Conservation (phyloP, 2,329 filamentous ascomycete genomes). For the Fusarium miscanthi region DNA sequence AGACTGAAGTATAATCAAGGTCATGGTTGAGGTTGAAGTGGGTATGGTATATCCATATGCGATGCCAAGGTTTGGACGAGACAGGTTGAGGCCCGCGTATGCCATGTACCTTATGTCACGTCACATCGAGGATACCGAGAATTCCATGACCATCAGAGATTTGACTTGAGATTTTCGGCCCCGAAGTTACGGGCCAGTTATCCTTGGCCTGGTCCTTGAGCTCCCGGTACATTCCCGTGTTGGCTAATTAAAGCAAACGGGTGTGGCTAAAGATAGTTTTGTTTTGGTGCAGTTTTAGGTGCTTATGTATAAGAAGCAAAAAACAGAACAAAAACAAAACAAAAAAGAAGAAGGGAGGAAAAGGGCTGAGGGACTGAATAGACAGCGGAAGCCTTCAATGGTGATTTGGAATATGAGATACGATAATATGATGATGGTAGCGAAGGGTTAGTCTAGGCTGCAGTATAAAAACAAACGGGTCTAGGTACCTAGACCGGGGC, state of each 20-base stretch:
- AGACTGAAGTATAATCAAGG: not conserved
- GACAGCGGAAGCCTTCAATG: not conserved
- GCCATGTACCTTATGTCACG: not conserved
- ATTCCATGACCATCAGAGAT: not conserved
- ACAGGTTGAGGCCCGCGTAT: constrained; percentile 7
- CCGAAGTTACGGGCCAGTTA: constrained; percentile 14
- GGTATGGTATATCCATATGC: not conserved
- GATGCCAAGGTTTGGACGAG: not conserved
- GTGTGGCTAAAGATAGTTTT: constrained; percentile 21
- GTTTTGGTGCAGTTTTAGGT: not conserved
- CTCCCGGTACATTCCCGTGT: not conserved
- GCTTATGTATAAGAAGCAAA: not conserved
- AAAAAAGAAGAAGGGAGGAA: not conserved
- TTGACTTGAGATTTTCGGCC: constrained; percentile 3
- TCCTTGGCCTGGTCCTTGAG: not conserved
- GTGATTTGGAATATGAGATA: not conserved
- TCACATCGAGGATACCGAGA: not conserved
- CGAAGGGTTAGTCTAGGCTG: not conserved
- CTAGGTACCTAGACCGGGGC: constrained; percentile 6
- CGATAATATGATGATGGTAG: not conserved
- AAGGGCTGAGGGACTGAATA: not conserved
- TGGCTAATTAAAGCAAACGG: not conserved
- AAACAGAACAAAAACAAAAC: too few species aligned
- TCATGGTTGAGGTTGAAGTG: not conserved
- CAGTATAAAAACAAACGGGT: not conserved